These are phyloP conservation scores for Penicillium psychrofluorescens DNA, from an alignment of 495 filamentous ascomycete genomes.

Conservation along the genomic window DNA sequence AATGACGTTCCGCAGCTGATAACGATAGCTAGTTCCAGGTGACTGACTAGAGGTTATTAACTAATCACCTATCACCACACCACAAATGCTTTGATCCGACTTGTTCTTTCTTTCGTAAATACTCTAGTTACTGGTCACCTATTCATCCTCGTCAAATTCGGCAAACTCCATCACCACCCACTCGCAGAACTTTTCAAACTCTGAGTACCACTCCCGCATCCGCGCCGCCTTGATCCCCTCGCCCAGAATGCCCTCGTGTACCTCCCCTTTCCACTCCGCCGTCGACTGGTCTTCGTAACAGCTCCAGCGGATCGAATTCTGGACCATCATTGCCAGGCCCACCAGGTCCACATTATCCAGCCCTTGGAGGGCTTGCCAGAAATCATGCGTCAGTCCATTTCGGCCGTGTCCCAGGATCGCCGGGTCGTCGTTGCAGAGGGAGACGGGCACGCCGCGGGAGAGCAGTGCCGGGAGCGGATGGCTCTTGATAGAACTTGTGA, in stretches of 20 bases:
- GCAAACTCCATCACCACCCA: constrained; percentile 84
- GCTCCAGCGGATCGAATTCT: constrained; percentile 89
- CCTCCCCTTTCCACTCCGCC: constrained; percentile 61
- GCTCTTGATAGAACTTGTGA: constrained; percentile 65
- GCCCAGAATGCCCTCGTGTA: constrained; percentile 70
- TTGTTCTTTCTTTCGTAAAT: not conserved
- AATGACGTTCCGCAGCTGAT: constrained; percentile 21
- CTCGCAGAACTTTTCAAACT: constrained; percentile 86
- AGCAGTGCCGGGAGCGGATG: constrained; percentile 81
- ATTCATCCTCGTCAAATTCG: constrained; percentile 43
- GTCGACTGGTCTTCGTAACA: constrained; percentile 70
- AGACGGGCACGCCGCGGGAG: constrained; percentile 60
- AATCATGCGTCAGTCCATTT: constrained; percentile 77
- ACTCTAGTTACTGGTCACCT: not conserved
- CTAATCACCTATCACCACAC: constrained; percentile 14
- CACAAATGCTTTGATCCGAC: too few species aligned
- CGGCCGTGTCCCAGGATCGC: constrained; percentile 70
- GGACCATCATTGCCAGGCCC: constrained; percentile 69
- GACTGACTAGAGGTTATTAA: constrained; percentile 25
- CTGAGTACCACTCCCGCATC: constrained; percentile 66
- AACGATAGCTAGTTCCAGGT: constrained; percentile 2
- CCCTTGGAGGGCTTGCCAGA: constrained; percentile 84
- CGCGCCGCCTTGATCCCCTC: constrained; percentile 61
- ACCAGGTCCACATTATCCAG: constrained; percentile 74
- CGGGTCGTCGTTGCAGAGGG: constrained; percentile 81